phyloP scores from a whole-genome alignment of 345 rosid genomes.

The Eucalyptus camaldulensis region DNA sequence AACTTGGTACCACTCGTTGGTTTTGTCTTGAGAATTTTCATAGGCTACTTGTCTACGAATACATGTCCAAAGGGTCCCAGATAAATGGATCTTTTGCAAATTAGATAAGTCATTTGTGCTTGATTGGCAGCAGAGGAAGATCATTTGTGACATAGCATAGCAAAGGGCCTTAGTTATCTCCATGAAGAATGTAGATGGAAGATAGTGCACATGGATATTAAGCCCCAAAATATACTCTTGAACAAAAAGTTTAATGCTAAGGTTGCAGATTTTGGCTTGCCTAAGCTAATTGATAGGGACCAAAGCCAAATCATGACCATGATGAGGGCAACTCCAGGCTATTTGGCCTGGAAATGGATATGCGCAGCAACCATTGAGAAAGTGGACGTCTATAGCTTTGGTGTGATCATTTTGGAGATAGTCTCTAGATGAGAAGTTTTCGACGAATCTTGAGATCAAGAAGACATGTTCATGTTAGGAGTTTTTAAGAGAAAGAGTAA shows the following conservation, averaged over 20 bases:
- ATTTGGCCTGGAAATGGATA: background rate
- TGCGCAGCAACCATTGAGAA: background rate
- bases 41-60: background rate
- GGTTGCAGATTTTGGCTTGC: background rate
- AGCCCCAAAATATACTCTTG: background rate
- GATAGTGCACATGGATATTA: background rate
- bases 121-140: background rate
- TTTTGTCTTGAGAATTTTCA: background rate
- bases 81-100: background rate
- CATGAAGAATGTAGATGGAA: background rate
- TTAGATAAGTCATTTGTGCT: background rate
- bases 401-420: background rate
- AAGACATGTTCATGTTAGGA: background rate
- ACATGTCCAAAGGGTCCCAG: slow-evolving; percentile 1
- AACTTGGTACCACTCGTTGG: background rate
- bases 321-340: background rate
- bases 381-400: background rate
- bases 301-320: background rate
- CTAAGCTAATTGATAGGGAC: background rate
- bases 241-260: background rate
- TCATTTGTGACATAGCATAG: background rate
- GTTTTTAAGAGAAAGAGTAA: background rate
- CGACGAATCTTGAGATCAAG: background rate
- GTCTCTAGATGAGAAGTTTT: background rate
- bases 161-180: background rate